phyloP scores from a whole-genome alignment of 345 rosid genomes.

The Citrus inodora region DNA sequence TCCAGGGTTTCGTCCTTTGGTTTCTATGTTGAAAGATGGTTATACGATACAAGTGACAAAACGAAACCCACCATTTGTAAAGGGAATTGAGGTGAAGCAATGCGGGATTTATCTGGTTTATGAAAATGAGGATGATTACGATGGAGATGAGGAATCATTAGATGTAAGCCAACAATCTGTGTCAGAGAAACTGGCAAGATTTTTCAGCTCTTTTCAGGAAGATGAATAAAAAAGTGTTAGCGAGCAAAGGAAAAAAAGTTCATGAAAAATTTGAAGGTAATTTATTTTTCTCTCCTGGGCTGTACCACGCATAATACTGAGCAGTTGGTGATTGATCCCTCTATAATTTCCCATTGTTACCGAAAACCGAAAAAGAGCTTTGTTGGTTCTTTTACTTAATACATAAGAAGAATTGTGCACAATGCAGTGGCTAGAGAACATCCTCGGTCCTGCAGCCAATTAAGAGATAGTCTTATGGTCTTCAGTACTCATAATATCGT shows the following conservation, averaged over 20 bases:
- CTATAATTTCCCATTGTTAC: neutral
- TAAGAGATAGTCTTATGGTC: no score
- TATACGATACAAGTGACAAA: slow-evolving; percentile 26
- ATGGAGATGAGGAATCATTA: slow-evolving; percentile 36
- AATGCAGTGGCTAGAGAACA: no score
- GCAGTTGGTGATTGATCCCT: no score
- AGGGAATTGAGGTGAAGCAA: slow-evolving; percentile 39
- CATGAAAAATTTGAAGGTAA: no score
- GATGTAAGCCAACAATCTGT: slow-evolving; percentile 32
- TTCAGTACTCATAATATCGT: no score
- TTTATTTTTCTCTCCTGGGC: neutral
- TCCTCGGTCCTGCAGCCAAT: no score
- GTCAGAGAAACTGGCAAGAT: slow-evolving; percentile 39
- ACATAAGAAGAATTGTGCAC: no score
- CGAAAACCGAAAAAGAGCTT: neutral
- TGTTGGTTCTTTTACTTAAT: neutral
- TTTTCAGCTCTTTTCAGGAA: slow-evolving; percentile 28
- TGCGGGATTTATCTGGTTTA: slow-evolving; percentile 41
- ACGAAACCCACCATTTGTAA: slow-evolving; percentile 15
- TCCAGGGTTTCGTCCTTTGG: slow-evolving; percentile 28
- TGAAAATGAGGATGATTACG: slow-evolving; percentile 47
- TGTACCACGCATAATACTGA: no score
- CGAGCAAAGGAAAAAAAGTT: neutral
- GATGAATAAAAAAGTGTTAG: neutral
- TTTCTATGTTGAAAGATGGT: slow-evolving; percentile 34